Base-by-base conservation (phyloP, 2,329 filamentous ascomycete genomes). In the Dactylellina cionopaga region DNA sequence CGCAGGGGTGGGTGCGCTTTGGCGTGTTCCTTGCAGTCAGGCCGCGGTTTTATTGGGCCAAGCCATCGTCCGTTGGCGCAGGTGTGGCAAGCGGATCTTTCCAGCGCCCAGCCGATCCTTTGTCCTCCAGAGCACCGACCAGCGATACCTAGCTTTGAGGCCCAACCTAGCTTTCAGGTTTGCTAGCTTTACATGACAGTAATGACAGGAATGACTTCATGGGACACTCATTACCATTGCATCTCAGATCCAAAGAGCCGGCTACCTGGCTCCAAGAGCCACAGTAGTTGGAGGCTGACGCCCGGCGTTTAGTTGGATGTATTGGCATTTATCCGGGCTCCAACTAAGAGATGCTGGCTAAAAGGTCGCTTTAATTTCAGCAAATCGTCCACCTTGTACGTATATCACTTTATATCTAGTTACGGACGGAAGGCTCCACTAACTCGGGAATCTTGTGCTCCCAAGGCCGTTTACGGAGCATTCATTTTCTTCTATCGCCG, bases 21-120 rank as follows among this genome's bases (percentile, higher is more conserved):
- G 17, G 51, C 66, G 66, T 49, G 66, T 71, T 71, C 51, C 66
- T 71, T 63, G 66, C 66, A 69, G 52, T n/a, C 24, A 41, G 29
- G 37, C 63, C 37, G 56, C 66, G 19, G 35, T 63, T 27, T 47
- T 49, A 71, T 63, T 69, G 56, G 66, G 33, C 43, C 39, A 56
- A 44, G 33, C 49, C 19, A 55, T 55, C 43, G 17, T 27, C 29
- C 27, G 19, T 24, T n/a, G 6, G 15, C 1, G 24, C 46, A 0
- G 17, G 17, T n/a, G 19, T 47, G 9, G n/a, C 35, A 5, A 43
- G 37, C 47, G 17, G 25, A 43, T 17, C 10, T 6, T 6, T 35
- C 13, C 25, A 22, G 24, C 25, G 13, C 13, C 25, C 7, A 37
- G 3, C 29, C 31, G 15, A 31, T 37, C n/a, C n/a, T n/a, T n/a